Evolutionary conservation across 176 grass and related monocot genomes (phyloP), one percentile per base, ranked within the genome.

Genomic region (Panicum miliaceum): DNA sequence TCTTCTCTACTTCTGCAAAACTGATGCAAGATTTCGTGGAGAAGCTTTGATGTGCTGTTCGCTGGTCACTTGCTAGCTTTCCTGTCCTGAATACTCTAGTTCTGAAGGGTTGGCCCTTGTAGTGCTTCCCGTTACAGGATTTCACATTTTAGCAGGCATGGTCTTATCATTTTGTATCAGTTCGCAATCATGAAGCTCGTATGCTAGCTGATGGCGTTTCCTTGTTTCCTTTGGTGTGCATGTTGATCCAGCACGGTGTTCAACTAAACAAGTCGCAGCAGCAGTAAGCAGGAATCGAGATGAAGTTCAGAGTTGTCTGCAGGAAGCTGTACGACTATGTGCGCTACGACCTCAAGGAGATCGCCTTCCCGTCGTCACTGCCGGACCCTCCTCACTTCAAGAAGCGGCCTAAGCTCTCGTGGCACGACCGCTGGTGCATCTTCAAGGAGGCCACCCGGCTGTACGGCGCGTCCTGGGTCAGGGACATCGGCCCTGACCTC

Each of bases 341-440:
- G 64, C 73, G 88, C 6, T 89, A 93, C 1, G 94, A 96, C 72
- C 94, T 96, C 1, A 93, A 85, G 67, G 94, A 96, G 83, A 93
- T 93, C 1, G 94, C 89, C 7, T 96, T 96, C 48, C 94, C 94
- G 0, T 93, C 94, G 0, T 93, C 94, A 1, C 40, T 93, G 27
- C 94, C 86, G 6, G 91, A 96, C 59, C 94, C 89, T 4, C 91
- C 91, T 6, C 67, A 84, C 64, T 75, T 74, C 53, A 71, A 91
- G 83, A 88, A 84, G 57, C 50, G 69, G 36, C 84, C 83, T 7
- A 85, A 89, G 81, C 88, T 93, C 65, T 83, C 72, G 4, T 80
- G 52, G 72, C 64, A 81, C 15, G 81, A 93, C 5, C 80, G 77
- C 34, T 93, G 90, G 88, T 87, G 68, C n/a, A 71, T 93, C 61